Conservation (phyloP, 345 rosid genomes). For the Lumnitzera racemosa region DNA sequence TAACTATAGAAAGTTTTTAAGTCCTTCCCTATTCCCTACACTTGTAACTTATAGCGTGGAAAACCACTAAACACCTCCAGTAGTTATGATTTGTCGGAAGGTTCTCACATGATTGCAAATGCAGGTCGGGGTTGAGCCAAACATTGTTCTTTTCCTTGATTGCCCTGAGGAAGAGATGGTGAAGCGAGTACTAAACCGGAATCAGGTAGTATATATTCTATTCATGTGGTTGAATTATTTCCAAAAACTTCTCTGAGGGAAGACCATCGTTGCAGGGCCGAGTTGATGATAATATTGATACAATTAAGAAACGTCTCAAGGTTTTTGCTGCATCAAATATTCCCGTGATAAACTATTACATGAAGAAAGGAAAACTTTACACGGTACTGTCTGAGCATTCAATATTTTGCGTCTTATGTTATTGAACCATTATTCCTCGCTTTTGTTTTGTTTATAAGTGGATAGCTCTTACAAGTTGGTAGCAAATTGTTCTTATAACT, state of each 20-base stretch:
- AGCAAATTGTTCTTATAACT: too few species aligned
- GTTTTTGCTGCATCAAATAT: conserved; percentile 50
- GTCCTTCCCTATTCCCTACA: not conserved
- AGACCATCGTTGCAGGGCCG: conserved; percentile 45
- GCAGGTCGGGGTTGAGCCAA: conserved; percentile 59
- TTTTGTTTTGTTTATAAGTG: not conserved
- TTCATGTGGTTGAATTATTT: too few species aligned
- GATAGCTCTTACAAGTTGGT: not conserved
- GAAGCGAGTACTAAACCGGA: conserved; percentile 58
- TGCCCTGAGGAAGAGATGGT: conserved; percentile 76
- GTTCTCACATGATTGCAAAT: not conserved
- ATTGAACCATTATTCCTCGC: not conserved
- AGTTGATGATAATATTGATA: conserved; percentile 68
- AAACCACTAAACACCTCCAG: too few species aligned
- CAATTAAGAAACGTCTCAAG: conserved; percentile 54
- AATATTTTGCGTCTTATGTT: not conserved
- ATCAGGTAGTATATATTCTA: conserved; percentile 38
- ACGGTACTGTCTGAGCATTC: conserved; percentile 28
- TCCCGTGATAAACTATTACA: conserved; percentile 70
- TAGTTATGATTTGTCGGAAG: not conserved
- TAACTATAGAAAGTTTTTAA: not conserved
- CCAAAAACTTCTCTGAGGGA: too few species aligned
- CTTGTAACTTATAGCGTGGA: not conserved
- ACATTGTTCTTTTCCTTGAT: conserved; percentile 61
- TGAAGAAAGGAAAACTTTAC: conserved; percentile 67